A percentile compares a stretch with the other conserved stretches of the same genome.
These are phyloP conservation scores for slime mould (Dictyostelium discoideum) DNA, from an alignment of 78 protist genomes.

Conservation along the genomic window DNA sequence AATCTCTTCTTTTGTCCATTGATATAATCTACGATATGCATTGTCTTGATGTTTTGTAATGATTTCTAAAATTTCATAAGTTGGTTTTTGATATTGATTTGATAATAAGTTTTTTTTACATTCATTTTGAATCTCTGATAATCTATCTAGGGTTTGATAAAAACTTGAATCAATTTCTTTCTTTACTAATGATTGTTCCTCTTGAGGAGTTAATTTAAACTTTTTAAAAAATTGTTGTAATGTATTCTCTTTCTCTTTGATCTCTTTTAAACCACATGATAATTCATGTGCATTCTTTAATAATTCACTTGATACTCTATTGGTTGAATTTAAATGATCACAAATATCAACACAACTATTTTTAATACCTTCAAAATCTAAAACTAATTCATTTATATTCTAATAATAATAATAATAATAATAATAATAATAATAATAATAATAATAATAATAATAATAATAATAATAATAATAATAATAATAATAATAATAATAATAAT, in stretches of 20 bases:
- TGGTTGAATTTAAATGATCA: conserved; percentile 5
- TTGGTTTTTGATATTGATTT: conserved; percentile 56
- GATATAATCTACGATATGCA: conserved; percentile 59
- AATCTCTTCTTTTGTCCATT: conserved; percentile 46
- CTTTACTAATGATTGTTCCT: conserved; percentile 8
- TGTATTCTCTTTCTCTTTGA: conserved; percentile 34
- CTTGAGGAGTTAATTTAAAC: conserved; percentile 46
- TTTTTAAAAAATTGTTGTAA: background rate
- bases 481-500: too few relatives aligned
- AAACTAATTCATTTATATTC: conserved; percentile 54
- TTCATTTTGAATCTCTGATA: conserved; percentile 50
- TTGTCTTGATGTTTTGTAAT: conserved; percentile 67
- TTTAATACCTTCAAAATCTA: conserved; percentile 50
- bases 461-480: too few relatives aligned
- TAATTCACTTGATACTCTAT: conserved; percentile 14
- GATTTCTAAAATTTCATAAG: conserved; percentile 42
- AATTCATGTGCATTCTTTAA: conserved; percentile 26
- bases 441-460: too few relatives aligned
- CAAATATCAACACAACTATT: conserved; percentile 46
- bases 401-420: background rate
- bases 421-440: too few relatives aligned
- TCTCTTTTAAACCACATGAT: conserved; percentile 5
- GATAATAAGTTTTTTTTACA: conserved; percentile 38
- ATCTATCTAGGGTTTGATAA: conserved; percentile 20
- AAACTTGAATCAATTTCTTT: conserved; percentile 38